Percentiles rank a stretch among this genome's conserved stretches.
Evolutionary conservation across 768 basidiomycete species (phyloP).

Genomic region (Suillus spraguei): DNA sequence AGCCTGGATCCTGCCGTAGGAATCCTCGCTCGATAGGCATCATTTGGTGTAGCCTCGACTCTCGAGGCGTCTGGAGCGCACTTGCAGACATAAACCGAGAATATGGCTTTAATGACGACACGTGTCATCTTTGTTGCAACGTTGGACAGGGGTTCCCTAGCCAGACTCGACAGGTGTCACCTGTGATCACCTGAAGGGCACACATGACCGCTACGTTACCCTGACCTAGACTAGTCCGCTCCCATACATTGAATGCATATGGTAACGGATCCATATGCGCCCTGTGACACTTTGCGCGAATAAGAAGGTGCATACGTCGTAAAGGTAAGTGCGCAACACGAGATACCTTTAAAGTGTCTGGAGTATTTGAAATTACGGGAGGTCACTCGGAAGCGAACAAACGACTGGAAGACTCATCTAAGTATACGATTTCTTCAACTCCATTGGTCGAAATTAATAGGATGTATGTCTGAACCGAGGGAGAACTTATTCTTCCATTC

Average conservation of each 20-base stretch:
- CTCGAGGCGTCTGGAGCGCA: background rate
- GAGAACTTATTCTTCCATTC: background rate
- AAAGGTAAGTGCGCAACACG: background rate
- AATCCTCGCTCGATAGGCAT: slow-evolving; percentile 18
- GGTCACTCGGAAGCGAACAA: background rate
- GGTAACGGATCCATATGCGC: background rate
- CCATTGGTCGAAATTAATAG: background rate
- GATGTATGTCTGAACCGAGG: background rate
- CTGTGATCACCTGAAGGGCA: background rate
- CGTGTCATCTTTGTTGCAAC: background rate
- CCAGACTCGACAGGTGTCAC: background rate
- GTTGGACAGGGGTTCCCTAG: background rate
- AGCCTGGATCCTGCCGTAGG: slow-evolving; percentile 22
- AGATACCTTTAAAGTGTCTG: background rate
- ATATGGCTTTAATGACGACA: slow-evolving; percentile 22
- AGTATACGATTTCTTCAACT: too few species aligned
- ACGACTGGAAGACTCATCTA: background rate
- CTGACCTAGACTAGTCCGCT: background rate
- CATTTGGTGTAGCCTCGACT: slow-evolving; percentile 8
- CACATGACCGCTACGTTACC: background rate
- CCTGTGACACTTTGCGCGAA: background rate
- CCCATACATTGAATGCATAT: background rate
- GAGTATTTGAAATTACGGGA: slow-evolving; percentile 1
- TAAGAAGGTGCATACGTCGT: background rate
- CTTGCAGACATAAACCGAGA: slow-evolving; percentile 13